These are phyloP conservation scores for Annulohypoxylon moriforme DNA, from an alignment of 495 filamentous ascomycete species.

Conservation along the genomic window DNA sequence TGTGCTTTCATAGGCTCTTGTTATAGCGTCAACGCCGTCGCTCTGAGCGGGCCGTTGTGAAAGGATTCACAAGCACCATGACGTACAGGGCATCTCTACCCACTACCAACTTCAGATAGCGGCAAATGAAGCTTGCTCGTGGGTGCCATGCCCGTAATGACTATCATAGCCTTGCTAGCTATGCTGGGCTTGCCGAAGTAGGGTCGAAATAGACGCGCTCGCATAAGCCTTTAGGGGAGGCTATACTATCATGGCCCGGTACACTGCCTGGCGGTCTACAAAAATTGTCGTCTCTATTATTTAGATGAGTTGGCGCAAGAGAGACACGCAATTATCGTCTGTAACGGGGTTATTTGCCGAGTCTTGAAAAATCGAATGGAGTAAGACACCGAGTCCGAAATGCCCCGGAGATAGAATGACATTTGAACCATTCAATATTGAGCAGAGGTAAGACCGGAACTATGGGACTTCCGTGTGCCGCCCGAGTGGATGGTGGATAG, in stretches of 20 bases:
- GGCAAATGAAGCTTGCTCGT: constrained; percentile 13
- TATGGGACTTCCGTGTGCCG: constrained; percentile 11
- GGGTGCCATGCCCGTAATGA: constrained; percentile 7
- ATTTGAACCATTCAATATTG: neutral
- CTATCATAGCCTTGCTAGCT: constrained; percentile 16
- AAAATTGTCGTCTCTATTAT: neutral
- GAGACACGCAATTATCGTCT: constrained; percentile 1
- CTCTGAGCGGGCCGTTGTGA: constrained; percentile 34
- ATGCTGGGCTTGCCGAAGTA: neutral
- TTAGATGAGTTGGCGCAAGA: neutral
- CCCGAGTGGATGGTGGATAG: constrained; percentile 3
- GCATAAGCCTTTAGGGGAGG: neutral
- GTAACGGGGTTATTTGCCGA: constrained; percentile 15
- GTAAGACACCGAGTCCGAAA: constrained; percentile 2
- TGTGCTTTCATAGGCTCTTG: constrained; percentile 15
- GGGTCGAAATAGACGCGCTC: constrained; percentile 4
- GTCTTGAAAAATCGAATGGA: constrained; percentile 8
- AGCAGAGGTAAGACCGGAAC: constrained; percentile 12
- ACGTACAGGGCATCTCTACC: constrained; percentile 20
- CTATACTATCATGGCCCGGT: neutral
- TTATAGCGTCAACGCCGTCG: constrained; percentile 21
- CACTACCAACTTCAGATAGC: constrained; percentile 7
- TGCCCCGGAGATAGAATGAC: constrained; percentile 11
- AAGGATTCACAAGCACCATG: constrained; percentile 34
- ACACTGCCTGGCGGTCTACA: neutral